Evolutionary conservation across 164 flowering plant genomes (phyloP), one percentile per base, ranked within the genome.

Genomic region (Magnolia officinalis): DNA sequence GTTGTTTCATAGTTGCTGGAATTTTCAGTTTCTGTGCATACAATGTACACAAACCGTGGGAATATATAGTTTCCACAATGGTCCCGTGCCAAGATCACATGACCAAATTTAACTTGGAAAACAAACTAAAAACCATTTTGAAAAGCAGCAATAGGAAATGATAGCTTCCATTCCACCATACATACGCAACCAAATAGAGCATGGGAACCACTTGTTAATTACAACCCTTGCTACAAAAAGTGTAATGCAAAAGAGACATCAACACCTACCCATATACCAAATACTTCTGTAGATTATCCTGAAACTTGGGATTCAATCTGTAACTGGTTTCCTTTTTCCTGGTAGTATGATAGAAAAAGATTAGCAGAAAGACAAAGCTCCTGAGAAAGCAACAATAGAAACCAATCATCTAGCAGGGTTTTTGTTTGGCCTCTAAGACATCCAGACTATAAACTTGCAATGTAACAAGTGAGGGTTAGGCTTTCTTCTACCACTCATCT

Each of bases 251-350:
- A 24, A 67, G 50, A 37, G 51, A 77, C 61, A 10, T 55, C 61
- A 55, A 55, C 50, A 70, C 90, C 84, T 78, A 95, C 99, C 99
- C 99, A 77, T 85, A 71, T 52, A 85, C 75, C 69, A 92, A 71
- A 85, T 90, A 95, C 78, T 89, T 88, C 84, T 81, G 95, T 66
- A 95, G 95, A 78, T 90, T 95, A 14, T 76, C 71, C 84, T 91
- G 97, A 77, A 92, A 95, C 61, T 87, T 88, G 50, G 89, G 87
- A 79, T 92, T 93, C 75, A 95, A 70, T 78, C 70, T 76, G 78
- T 93, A 95, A 78, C 84, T 86, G 75, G 78, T 82, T 81, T 90
- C 95, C 79, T 77, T 93, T 79, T 88, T 93, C 93, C 99, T 93
- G 91, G 76, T 70, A 76, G 20, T 16, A 26, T 24, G 69, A 58